Base-by-base conservation (phyloP, 352 stramenopile genomes). In the Pythium brachiatum region DNA sequence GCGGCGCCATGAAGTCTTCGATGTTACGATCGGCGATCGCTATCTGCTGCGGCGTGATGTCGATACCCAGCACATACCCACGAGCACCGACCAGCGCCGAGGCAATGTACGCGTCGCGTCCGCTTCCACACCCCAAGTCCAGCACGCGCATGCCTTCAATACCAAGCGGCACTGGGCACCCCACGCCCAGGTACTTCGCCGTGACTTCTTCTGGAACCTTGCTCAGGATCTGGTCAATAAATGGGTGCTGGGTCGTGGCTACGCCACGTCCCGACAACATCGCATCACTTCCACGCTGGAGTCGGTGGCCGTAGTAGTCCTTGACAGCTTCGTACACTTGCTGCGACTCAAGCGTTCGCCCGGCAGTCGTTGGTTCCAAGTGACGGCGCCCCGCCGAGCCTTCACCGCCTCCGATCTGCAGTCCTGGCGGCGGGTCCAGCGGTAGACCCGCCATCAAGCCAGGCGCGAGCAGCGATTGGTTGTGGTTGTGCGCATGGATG, bases 11-110 rank as follows among this genome's bases (percentile, higher is more conserved):
- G 70, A 96, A 90, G 62, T 84, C 92, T 8, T 79, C 66, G 16
- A 84, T 61, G 60, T 94, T 69, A 20, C 75, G 76, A 31, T 65
- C 76, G 7, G 87, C 89, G 4, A 92, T 69, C 20, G 83, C 69
- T n/a, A 97, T 73, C 68, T 97, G 89, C 73, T 96, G 85, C 21
- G 86, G 71, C 7, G 88, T 96, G 83, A 97, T 95, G 68, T 97
- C 92, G 20, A 98, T 87, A 16, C 90, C 92, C 41, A 94, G 84
- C 11, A 97, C 88, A 21, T 69, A 78, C 0, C 92, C 92, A 15
- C 73, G 77, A 0, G 72, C 36, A 15, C 92, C 92, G 0, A 97
- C 89, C 12, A 97, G 73, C 65, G 92, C 79, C 51, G 79, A 78
- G 1, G 78, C 83, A 55, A 96, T 78, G 73, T 94, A 98, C 18